Base-by-base conservation (phyloP, 192 early-diverging fungal species). In the Gamsiella multidivaricata region DNA sequence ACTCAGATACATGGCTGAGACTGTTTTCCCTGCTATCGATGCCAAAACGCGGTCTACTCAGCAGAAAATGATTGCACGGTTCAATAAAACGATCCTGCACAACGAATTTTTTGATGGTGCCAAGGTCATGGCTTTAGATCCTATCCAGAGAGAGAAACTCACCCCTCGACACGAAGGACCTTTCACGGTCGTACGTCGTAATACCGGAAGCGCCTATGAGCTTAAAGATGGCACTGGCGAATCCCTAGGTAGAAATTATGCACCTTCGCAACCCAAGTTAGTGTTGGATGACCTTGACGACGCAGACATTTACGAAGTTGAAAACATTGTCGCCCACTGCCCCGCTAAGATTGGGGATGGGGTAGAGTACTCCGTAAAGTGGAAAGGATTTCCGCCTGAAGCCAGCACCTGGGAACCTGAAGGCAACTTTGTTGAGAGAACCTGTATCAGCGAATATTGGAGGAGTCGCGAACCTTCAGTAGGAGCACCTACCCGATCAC, bases 181-280 rank as follows among this genome's bases (percentile, higher is more conserved):
- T 14, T 81, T 53, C 52, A 81, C 57, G n/a, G 75, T 79, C 20
- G 25, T 61, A 0, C 0, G 20, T 11, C 32, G 31, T 4, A 78
- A 59, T 12, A 56, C 53, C 26, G 65, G 34, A 18, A 74, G 55
- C 3, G 78, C 39, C 42, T 80, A 81, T 32, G 33, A n/a, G 1
- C 63, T 81, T 2, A 39, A 47, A 60, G 74, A 80, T 41, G 46
- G 59, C 31, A 69, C 64, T 15, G 65, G 72, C 3, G 52, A 80
- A 7, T 4, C 60, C 12, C 55, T 81, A 29, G 46, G 34, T n/a
- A 36, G 58, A 5, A 57, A 70, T 11, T 78, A 54, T 39, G 41
- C 74, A 2, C 63, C 62, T 22, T 49, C 47, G 7, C 47, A 62
- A 17, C 61, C 80, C 9, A 78, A 58, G 11, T 41, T 69, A 14